Evolutionary conservation across 257 asterid genomes (phyloP).

Genomic region (Nicotiana knightiana): DNA sequence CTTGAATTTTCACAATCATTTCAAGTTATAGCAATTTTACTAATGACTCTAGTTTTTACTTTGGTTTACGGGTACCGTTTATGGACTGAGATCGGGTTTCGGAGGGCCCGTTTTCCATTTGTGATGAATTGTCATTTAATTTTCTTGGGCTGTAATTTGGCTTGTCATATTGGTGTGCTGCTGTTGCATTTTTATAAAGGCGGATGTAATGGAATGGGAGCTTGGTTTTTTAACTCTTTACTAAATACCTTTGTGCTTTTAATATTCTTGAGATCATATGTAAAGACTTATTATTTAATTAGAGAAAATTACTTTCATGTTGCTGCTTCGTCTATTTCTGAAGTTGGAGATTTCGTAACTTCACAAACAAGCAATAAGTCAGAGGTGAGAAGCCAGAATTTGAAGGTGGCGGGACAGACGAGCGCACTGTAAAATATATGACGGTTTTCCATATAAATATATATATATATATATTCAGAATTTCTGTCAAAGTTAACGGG

Average conservation of each 20-base stretch:
- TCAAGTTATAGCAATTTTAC: conserved; percentile 57
- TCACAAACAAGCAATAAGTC: background rate
- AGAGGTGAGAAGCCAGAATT: no score
- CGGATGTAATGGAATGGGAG: conserved; percentile 89
- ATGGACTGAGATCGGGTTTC: conserved; percentile 36
- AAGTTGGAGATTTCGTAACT: background rate
- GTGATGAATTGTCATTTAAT: conserved; percentile 40
- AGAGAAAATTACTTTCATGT: background rate
- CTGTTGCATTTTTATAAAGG: conserved; percentile 58
- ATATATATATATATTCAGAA: no score
- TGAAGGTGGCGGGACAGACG: no score
- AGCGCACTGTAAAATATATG: no score
- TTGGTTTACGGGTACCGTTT: conserved; percentile 48
- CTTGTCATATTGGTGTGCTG: conserved; percentile 53
- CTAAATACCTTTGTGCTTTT: conserved; percentile 42
- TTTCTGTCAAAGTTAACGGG: no score
- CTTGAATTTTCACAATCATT: conserved; percentile 77
- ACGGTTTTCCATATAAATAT: no score
- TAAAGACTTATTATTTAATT: conserved; percentile 10
- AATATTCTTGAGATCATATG: conserved; percentile 33
- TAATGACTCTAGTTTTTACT: conserved; percentile 35
- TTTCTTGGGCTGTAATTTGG: conserved; percentile 32
- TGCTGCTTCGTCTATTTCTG: background rate
- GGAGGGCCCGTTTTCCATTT: conserved; percentile 24
- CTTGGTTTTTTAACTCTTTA: conserved; percentile 60